Conservation (phyloP, 306 rosid genomes). For the Citrullus colocynthis region DNA sequence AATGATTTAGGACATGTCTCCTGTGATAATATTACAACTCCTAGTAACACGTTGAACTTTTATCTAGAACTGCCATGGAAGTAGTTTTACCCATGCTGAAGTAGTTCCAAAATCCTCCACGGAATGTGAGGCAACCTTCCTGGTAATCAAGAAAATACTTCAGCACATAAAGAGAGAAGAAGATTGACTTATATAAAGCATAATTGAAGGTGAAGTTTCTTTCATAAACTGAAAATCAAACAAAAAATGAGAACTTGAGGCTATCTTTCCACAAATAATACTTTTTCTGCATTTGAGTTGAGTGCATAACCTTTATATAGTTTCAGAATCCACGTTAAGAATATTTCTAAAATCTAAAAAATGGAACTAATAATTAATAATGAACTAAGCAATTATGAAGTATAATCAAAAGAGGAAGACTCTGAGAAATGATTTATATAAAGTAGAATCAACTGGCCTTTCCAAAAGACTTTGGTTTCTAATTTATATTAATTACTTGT, state of each 20-base stretch:
- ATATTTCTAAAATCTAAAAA: background rate
- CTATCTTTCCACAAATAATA: background rate
- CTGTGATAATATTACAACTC: background rate
- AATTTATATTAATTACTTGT: background rate
- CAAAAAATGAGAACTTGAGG: background rate
- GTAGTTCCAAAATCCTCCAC: slow-evolving; percentile 98
- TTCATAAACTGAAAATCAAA: slow-evolving; percentile 5
- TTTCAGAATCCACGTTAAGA: background rate
- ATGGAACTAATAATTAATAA: background rate
- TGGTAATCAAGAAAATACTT: slow-evolving; percentile 27
- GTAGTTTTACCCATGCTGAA: slow-evolving; percentile 84
- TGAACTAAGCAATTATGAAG: background rate
- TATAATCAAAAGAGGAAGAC: background rate
- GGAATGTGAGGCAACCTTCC: slow-evolving; percentile 86
- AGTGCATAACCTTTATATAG: background rate
- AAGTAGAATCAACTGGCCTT: background rate
- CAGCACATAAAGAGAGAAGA: background rate
- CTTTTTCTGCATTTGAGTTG: background rate
- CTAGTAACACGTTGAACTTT: slow-evolving; percentile 8
- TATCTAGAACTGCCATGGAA: slow-evolving; percentile 10
- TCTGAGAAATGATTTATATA: background rate
- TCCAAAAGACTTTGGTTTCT: background rate
- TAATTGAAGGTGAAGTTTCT: background rate
- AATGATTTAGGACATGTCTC: background rate
- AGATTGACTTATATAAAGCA: background rate